These are phyloP conservation scores for Cucumis hystrix DNA, from an alignment of 306 rosid species.

Conservation along the genomic window DNA sequence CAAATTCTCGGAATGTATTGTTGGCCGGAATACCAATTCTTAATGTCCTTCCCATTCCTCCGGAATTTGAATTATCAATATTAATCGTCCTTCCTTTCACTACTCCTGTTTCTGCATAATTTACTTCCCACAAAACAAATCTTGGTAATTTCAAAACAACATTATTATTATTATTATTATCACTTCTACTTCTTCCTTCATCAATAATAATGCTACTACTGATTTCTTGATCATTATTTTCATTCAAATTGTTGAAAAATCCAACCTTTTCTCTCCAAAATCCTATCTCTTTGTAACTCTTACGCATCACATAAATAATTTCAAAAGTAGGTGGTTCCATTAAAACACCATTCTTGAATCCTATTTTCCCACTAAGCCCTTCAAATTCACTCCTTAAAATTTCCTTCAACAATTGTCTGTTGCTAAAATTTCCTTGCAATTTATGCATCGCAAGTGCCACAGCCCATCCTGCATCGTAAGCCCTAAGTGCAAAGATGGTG, in stretches of 20 bases:
- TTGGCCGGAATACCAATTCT: no score
- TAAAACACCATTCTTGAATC: constrained; percentile 12
- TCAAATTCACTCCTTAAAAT: constrained; percentile 13
- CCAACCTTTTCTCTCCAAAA: constrained; percentile 38
- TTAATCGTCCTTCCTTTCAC: no score
- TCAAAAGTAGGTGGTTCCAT: background rate
- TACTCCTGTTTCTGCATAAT: no score
- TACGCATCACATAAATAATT: constrained; percentile 47
- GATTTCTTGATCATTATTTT: background rate
- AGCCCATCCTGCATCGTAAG: constrained; percentile 33
- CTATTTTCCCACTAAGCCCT: constrained; percentile 40
- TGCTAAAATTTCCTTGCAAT: constrained; percentile 13
- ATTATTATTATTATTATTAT: no score
- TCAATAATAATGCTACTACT: no score
- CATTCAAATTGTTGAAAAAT: constrained; percentile 7
- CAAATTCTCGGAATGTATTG: no score
- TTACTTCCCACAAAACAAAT: no score
- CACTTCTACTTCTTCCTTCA: no score
- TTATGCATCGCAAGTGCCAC: constrained; percentile 13
- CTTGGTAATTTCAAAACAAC: no score
- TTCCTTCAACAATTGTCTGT: constrained; percentile 5
- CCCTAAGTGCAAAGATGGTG: constrained; percentile 38
- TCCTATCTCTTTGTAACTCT: constrained; percentile 35
- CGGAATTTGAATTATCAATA: no score
- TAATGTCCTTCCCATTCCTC: no score